A percentile compares a stretch with the other conserved stretches of the same genome.
Evolutionary conservation across 2,329 filamentous ascomycete species (phyloP).

Genomic region (Seiridium unicorne): DNA sequence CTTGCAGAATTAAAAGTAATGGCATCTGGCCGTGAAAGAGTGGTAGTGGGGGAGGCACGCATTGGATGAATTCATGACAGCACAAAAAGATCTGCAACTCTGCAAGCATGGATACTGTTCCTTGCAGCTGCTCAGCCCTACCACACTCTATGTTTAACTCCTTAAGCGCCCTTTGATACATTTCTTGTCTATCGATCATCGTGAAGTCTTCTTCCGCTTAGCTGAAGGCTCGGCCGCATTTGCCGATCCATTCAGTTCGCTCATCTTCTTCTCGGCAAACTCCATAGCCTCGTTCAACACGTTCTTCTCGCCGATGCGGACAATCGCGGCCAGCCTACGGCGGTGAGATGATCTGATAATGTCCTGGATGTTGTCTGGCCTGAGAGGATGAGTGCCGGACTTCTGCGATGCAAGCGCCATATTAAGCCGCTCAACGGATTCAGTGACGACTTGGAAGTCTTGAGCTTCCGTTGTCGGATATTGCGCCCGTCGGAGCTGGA

Average conservation of each 20-base stretch:
- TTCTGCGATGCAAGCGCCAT: no score
- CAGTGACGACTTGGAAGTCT: background rate
- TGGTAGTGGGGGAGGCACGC: no score
- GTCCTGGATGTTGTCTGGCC: constrained; percentile 22
- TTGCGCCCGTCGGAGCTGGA: constrained; percentile 36
- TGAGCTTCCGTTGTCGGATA: constrained; percentile 38
- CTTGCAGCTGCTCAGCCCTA: no score
- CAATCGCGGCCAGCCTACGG: constrained; percentile 60
- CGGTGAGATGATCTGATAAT: constrained; percentile 30
- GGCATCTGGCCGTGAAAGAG: no score
- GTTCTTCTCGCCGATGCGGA: constrained; percentile 71
- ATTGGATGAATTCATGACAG: no score
- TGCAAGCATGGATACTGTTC: no score
- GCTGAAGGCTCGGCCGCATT: constrained; percentile 21
- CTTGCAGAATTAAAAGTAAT: no score
- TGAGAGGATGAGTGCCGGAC: no score
- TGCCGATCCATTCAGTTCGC: constrained; percentile 12
- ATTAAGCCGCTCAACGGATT: no score
- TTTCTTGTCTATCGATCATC: background rate
- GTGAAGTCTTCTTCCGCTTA: constrained; percentile 20
- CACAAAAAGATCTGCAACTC: no score
- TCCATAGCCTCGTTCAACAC: constrained; percentile 55
- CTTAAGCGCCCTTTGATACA: background rate
- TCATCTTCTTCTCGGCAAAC: constrained; percentile 28
- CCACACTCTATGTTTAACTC: no score